Percentiles rank a stretch among this genome's conserved stretches.
Evolutionary conservation across 345 rosid species (phyloP).

Genomic region (Boechera stricta): DNA sequence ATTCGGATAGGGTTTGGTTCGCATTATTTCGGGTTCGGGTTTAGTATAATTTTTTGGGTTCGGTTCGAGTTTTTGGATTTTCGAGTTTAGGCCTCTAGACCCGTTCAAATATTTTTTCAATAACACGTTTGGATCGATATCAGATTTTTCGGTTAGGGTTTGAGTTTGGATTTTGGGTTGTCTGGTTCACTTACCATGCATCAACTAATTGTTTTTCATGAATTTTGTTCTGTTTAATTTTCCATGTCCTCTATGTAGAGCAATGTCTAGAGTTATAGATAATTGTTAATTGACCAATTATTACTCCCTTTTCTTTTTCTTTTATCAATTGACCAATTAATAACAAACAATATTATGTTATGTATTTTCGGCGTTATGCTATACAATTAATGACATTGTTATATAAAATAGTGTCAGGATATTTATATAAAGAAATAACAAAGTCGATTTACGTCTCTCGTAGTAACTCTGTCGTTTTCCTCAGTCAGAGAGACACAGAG

Average conservation of each 20-base stretch:
- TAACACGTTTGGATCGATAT: too few relatives aligned
- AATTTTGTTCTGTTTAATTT: background rate
- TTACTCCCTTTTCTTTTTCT: background rate
- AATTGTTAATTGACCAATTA: background rate
- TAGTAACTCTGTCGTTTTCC: slow-evolving; percentile 55
- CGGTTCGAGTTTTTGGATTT: too few relatives aligned
- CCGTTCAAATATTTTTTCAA: too few relatives aligned
- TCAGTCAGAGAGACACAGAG: slow-evolving; percentile 19
- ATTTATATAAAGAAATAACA: slow-evolving; percentile 33
- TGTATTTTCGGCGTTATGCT: slow-evolving; percentile 24
- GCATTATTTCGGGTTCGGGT: too few relatives aligned
- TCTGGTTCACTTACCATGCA: too few relatives aligned
- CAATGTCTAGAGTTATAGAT: background rate
- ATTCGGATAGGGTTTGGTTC: too few relatives aligned
- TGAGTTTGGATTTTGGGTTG: too few relatives aligned
- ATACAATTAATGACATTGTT: slow-evolving; percentile 7
- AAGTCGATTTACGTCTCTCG: slow-evolving; percentile 36
- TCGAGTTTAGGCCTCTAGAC: too few relatives aligned
- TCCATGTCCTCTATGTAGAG: background rate
- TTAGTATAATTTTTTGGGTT: too few relatives aligned
- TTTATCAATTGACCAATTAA: slow-evolving; percentile 5
- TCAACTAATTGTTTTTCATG: too few relatives aligned
- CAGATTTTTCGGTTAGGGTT: too few relatives aligned
- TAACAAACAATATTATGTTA: background rate
- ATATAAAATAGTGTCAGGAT: slow-evolving; percentile 24